Evolutionary conservation across 2,329 filamentous ascomycete genomes (phyloP).

Genomic region (Aplosporella prunicola): DNA sequence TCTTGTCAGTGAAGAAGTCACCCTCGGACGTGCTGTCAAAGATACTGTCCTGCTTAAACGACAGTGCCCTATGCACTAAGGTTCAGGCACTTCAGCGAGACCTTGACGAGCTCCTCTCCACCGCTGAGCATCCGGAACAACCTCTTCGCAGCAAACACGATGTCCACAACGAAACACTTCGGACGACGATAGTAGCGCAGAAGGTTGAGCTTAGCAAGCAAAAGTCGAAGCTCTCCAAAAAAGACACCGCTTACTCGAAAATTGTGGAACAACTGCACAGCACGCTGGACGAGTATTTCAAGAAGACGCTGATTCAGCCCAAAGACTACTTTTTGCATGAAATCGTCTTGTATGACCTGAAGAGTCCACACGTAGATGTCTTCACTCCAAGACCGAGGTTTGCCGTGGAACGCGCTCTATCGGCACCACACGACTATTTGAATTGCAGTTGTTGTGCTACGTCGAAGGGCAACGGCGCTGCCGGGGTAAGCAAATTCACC

Average conservation of each 20-base stretch:
- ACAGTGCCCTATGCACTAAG: neutral
- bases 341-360: slow-evolving; percentile 65
- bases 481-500: slow-evolving; percentile 35
- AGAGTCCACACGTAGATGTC: slow-evolving; percentile 59
- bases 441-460: slow-evolving; percentile 57
- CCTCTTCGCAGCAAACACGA: slow-evolving; percentile 65
- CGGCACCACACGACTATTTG: slow-evolving; percentile 67
- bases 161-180: slow-evolving; percentile 56
- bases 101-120: slow-evolving; percentile 5
- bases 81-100: neutral
- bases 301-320: slow-evolving; percentile 38
- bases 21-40: slow-evolving; percentile 43
- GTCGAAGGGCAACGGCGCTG: no score
- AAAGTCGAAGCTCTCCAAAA: slow-evolving; percentile 57
- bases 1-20: slow-evolving; percentile 52
- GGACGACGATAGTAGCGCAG: slow-evolving; percentile 72
- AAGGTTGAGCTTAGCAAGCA: slow-evolving; percentile 72
- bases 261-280: slow-evolving; percentile 51
- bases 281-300: slow-evolving; percentile 41
- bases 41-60: slow-evolving; percentile 31
- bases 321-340: slow-evolving; percentile 55
- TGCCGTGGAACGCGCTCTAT: slow-evolving; percentile 61
- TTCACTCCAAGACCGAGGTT: slow-evolving; percentile 65
- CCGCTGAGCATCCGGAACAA: slow-evolving; percentile 8
- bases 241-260: slow-evolving; percentile 61